A percentile compares a stretch with the other conserved stretches of the same genome.
These are phyloP conservation scores for Cenchrus fungigraminus DNA, from an alignment of 176 grass and related monocot species.

Conservation along the genomic window DNA sequence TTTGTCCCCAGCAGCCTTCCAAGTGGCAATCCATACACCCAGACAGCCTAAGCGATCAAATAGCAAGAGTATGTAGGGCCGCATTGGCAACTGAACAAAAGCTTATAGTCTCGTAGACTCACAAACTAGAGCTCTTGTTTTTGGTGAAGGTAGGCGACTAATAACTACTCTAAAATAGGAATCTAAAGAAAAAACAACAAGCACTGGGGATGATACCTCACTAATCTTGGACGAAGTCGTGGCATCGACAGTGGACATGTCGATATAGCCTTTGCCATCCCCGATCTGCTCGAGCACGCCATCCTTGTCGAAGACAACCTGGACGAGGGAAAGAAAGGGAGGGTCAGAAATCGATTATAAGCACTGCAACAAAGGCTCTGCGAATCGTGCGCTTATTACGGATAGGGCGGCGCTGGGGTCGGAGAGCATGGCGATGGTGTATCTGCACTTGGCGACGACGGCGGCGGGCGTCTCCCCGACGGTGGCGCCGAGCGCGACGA, in stretches of 20 bases:
- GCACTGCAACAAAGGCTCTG: neutral
- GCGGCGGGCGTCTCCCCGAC: conserved; percentile 84
- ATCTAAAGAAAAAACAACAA: neutral
- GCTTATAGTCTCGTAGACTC: neutral
- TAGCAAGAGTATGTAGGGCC: neutral
- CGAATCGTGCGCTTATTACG: conserved; percentile 55
- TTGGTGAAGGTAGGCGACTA: neutral
- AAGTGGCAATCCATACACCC: neutral
- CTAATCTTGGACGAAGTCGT: conserved; percentile 83
- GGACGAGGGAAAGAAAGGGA: neutral
- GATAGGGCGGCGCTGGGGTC: conserved; percentile 88
- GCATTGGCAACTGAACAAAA: neutral
- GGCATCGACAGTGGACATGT: conserved; percentile 98
- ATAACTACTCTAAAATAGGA: neutral
- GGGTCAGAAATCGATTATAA: neutral
- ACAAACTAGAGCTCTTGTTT: neutral
- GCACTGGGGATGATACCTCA: conserved; percentile 53
- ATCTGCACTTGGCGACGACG: conserved; percentile 89
- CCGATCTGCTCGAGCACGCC: conserved; percentile 92
- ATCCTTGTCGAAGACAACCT: conserved; percentile 95
- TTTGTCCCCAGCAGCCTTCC: neutral
- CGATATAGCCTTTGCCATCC: conserved; percentile 79
- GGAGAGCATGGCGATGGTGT: conserved; percentile 97
- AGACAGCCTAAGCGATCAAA: neutral
- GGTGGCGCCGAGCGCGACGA: conserved; percentile 80